Evolutionary conservation across 805 yeast genomes (phyloP), one percentile per base, ranked within the genome.

Genomic region (Cyberlindnera samutprakarnensis): DNA sequence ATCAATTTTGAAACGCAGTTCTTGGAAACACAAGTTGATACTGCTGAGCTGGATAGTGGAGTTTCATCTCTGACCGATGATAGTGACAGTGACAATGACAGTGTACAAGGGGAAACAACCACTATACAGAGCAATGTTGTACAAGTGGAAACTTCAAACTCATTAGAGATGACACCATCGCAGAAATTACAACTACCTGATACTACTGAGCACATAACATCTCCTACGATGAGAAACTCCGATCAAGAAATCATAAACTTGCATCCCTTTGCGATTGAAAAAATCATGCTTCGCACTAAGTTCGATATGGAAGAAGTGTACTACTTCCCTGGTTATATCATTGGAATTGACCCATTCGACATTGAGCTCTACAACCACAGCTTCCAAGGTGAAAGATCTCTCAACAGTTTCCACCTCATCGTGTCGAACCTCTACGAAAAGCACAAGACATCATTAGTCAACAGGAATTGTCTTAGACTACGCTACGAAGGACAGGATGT

Each of bases 321-420:
- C 6, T 14, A 18, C 4, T 37, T 44, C 21, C 4, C 16, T 4
- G 50, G 47, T 1, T 43, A 32, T 15, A 27, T 38, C 2, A 27
- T 43, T 19, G 46, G 47, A 4, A 30, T 38, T 10, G 37, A 37
- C 4, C 50, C 48, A 12, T n/a, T n/a, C n/a, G n/a, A n/a, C n/a
- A n/a, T n/a, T n/a, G n/a, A n/a, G n/a, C n/a, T n/a, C n/a, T n/a
- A n/a, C n/a, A n/a, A n/a, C n/a, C n/a, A n/a, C n/a, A n/a, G n/a
- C n/a, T n/a, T n/a, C n/a, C n/a, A n/a, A n/a, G n/a, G n/a, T n/a
- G n/a, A n/a, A n/a, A n/a, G n/a, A n/a, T n/a, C n/a, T n/a, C n/a
- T n/a, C n/a, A n/a, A n/a, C n/a, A n/a, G n/a, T n/a, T n/a, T n/a
- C n/a, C n/a, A n/a, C n/a, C n/a, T n/a, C n/a, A n/a, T n/a, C n/a